phyloP scores from a whole-genome alignment of 129 eudicot genomes.

The Arctium lappa region DNA sequence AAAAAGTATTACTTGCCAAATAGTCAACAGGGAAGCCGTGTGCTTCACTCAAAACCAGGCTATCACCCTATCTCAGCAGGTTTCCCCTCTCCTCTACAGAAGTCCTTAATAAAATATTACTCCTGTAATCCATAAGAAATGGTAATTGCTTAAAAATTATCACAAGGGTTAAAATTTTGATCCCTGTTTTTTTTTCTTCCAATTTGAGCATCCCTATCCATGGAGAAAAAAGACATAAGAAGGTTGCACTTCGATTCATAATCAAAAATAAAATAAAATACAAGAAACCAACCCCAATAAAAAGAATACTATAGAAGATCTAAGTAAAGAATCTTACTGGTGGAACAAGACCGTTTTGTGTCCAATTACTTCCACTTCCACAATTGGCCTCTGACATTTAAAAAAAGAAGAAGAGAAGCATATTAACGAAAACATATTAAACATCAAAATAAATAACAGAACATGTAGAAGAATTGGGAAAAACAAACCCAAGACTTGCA shows the following conservation, averaged over 20 bases:
- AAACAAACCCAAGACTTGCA: no score
- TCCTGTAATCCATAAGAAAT: not conserved
- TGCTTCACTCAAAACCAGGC: not conserved
- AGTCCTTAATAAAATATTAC: not conserved
- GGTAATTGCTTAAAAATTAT: no score
- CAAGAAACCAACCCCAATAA: not conserved
- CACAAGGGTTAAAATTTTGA: no score
- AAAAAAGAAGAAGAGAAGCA: not conserved
- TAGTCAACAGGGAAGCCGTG: not conserved
- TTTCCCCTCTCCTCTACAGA: no score
- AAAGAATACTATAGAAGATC: not conserved
- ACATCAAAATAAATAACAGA: no score
- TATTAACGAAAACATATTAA: not conserved
- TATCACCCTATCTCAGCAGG: no score
- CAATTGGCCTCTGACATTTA: constrained; percentile 65
- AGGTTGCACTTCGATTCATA: no score
- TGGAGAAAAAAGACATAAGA: no score
- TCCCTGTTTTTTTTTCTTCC: no score
- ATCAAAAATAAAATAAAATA: not conserved
- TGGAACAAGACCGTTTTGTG: constrained; percentile 95
- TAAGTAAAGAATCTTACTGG: constrained; percentile 54
- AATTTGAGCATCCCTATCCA: no score
- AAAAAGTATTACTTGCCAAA: not conserved
- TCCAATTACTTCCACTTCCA: constrained; percentile 81
- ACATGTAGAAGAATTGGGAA: no score